These are phyloP conservation scores for Mycena latifolia DNA, from an alignment of 768 basidiomycete species.

Conservation along the genomic window DNA sequence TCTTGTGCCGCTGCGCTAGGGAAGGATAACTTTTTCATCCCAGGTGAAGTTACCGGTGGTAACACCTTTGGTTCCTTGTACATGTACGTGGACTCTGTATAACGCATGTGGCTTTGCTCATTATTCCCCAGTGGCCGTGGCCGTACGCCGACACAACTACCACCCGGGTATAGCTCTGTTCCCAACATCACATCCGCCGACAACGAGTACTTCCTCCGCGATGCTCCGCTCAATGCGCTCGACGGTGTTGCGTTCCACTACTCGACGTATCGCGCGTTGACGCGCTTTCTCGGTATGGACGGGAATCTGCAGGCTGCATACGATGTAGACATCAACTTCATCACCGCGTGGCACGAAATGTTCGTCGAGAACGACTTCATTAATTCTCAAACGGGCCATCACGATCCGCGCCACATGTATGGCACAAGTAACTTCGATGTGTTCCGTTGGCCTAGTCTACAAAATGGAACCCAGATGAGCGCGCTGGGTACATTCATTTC, in stretches of 20 bases:
- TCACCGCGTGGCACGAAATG: conserved; percentile 94
- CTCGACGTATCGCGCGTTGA: conserved; percentile 88
- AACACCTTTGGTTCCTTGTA: conserved; percentile 92
- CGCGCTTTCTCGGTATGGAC: conserved; percentile 95
- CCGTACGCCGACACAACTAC: conserved; percentile 79
- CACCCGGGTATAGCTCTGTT: conserved; percentile 76
- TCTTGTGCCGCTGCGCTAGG: conserved; percentile 77
- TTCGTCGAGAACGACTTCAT: conserved; percentile 90
- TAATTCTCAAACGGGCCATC: conserved; percentile 70
- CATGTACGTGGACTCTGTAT: conserved; percentile 61
- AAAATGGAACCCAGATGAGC: conserved; percentile 85
- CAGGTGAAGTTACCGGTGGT: conserved; percentile 96
- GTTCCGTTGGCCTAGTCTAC: conserved; percentile 92
- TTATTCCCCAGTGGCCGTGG: conserved; percentile 78
- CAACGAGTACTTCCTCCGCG: conserved; percentile 85
- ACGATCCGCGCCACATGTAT: conserved; percentile 92
- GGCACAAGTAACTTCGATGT: conserved; percentile 97
- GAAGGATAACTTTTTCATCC: conserved; percentile 91
- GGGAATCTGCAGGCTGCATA: conserved; percentile 93
- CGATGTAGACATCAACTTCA: conserved; percentile 85
- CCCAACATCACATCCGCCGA: conserved; percentile 72
- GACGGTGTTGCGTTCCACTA: conserved; percentile 94
- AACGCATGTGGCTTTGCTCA: not conserved
- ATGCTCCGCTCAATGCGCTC: conserved; percentile 68
- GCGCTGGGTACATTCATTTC: conserved; percentile 85